Evolutionary conservation across 768 basidiomycete species (phyloP), one percentile per base, ranked within the genome.

Genomic region (Suillus bovinus): DNA sequence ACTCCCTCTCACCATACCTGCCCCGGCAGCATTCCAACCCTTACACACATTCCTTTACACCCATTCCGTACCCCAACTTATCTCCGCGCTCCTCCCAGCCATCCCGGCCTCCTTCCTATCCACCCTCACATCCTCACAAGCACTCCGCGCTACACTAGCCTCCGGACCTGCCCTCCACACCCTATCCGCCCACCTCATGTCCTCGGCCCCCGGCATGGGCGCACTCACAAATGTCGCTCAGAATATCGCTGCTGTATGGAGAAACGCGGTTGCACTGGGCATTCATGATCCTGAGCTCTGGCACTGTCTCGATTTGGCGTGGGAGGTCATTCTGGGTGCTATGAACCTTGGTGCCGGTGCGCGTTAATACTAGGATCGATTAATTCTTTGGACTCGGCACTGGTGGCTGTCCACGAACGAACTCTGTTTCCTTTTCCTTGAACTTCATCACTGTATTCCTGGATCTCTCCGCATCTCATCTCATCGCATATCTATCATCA

Each of bases 21-120:
- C 82, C 6, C 86, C 89, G 11, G 73, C 79, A 2, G 82, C 84
- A 13, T 93, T 87, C 78, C 77, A 84, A 3, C 73, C 80, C 36
- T 78, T 94, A 33, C 79, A 83, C 58, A 72, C 79, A 14, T 93
- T 84, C 78, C 79, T 93, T 59, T 92, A 93, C 75, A 86, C 83
- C 13, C 86, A 86, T 63, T 78, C 83, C 58, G 63, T 79, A 1
- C 71, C 79, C n/a, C 67, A 70, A 42, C 79, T 94, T 27, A 78
- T 90, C 63, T 72, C 76, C 11, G 70, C 80, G 4, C 79, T 91
- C 46, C 67, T 81, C 63, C 74, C 81, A 74, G 61, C 68, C 46
- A 38, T 68, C 31, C 74, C 74, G n/a, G 63, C 64, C 17, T 55
- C 68, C 27, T 72, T 78, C 61, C 61, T 74, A 20, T 69, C 72